Conservation (phyloP, 805 yeast genomes). For the Phaffomyces opuntiae region DNA sequence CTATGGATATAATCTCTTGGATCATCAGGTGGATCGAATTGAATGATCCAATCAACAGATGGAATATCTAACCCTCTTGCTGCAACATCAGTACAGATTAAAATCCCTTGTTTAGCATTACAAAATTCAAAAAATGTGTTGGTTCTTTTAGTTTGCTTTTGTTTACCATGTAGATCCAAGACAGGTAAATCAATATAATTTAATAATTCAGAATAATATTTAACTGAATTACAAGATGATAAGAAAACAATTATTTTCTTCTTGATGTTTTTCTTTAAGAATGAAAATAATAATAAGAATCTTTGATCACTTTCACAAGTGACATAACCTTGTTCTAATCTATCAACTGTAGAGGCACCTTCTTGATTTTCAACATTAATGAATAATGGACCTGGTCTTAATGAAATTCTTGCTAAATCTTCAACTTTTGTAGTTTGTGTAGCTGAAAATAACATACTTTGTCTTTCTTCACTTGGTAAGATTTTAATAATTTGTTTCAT, state of each 20-base stretch:
- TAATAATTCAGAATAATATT: constrained; percentile 88
- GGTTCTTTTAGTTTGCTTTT: constrained; percentile 97
- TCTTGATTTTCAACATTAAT: constrained; percentile 86
- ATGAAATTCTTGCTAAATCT: constrained; percentile 93
- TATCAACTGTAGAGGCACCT: constrained; percentile 88
- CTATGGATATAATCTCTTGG: constrained; percentile 98
- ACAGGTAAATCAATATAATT: constrained; percentile 97
- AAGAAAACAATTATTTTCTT: constrained; percentile 91
- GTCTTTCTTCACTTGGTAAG: constrained; percentile 88
- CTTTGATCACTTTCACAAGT: constrained; percentile 95
- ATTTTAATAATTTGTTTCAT: constrained; percentile 95
- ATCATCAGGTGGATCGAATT: constrained; percentile 99
- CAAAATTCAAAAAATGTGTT: constrained; percentile 97
- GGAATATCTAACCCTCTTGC: constrained; percentile 99
- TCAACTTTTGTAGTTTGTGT: constrained; percentile 98
- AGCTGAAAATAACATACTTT: constrained; percentile 97
- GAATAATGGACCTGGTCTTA: constrained; percentile 88
- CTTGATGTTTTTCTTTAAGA: constrained; percentile 85
- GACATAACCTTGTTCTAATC: constrained; percentile 97
- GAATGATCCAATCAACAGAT: constrained; percentile 97
- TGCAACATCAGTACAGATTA: constrained; percentile 96
- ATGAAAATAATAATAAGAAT: constrained; percentile 82
- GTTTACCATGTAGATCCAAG: constrained; percentile 93
- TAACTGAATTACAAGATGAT: constrained; percentile 95
- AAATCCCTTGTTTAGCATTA: constrained; percentile 89